Conservation (phyloP, 257 asterid genomes). For the Cordia subcordata region DNA sequence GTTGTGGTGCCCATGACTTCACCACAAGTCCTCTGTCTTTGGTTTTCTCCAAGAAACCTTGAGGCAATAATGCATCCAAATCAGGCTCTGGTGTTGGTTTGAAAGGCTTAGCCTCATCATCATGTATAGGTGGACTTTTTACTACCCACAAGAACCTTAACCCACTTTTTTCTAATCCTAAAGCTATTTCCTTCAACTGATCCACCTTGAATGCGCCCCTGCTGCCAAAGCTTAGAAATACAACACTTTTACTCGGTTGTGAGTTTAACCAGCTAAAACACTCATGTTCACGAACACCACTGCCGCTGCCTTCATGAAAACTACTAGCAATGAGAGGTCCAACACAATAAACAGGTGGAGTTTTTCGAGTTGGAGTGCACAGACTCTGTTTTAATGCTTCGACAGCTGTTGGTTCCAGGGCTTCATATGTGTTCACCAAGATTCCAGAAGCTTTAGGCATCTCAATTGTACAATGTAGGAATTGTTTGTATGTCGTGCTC, state of each 20-base stretch:
- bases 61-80: conserved; percentile 35
- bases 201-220: conserved; percentile 29
- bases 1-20: conserved; percentile 63
- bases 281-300: conserved; percentile 17
- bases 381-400: conserved; percentile 29
- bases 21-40: conserved; percentile 37
- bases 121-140: conserved; percentile 37
- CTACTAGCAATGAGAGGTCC: conserved; percentile 46
- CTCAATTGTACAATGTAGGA: conserved; percentile 11
- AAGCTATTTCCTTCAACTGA: conserved; percentile 43
- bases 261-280: conserved; percentile 54
- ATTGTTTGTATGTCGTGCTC: conserved; percentile 13
- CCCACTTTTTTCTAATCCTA: conserved; percentile 44
- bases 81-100: conserved; percentile 33
- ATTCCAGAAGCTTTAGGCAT: conserved; percentile 30
- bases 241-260: conserved; percentile 52
- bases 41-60: conserved; percentile 46
- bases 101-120: conserved; percentile 17
- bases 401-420: conserved; percentile 29
- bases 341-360: conserved; percentile 55
- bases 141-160: conserved; percentile 54
- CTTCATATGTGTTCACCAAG: conserved; percentile 44
- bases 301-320: neutral
- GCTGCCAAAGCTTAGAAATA: conserved; percentile 62
- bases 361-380: conserved; percentile 29